Conservation (phyloP, 1,284 basidiomycete species). For the Trametes pubescens region DNA sequence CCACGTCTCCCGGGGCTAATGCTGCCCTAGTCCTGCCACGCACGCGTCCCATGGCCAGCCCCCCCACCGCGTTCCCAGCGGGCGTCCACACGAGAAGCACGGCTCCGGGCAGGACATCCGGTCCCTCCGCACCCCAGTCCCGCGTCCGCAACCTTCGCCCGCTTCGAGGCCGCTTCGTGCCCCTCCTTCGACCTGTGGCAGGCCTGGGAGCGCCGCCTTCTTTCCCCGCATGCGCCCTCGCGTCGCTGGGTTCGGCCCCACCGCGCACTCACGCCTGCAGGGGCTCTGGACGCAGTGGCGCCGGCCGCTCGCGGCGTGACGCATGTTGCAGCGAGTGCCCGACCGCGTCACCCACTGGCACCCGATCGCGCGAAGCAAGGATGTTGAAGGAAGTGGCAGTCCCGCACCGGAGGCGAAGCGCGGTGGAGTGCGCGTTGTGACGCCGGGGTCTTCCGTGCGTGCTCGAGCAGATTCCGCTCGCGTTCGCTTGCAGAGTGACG, state of each 20-base stretch:
- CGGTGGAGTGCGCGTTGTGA: no score
- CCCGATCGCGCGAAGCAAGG: no score
- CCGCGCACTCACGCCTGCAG: neutral
- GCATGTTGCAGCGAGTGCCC: no score
- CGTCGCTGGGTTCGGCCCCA: neutral
- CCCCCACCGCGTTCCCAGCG: neutral
- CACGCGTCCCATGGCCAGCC: neutral
- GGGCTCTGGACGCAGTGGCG: neutral
- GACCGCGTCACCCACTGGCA: no score
- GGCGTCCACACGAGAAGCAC: constrained; percentile 6
- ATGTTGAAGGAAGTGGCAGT: no score
- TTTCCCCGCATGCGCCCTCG: constrained; percentile 11
- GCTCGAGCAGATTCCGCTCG: neutral
- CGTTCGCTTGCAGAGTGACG: no score
- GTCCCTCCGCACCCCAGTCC: constrained; percentile 13
- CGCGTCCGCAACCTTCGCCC: neutral
- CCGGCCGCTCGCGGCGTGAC: neutral
- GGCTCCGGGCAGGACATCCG: constrained; percentile 20
- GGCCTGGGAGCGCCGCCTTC: neutral
- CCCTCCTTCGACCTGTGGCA: no score
- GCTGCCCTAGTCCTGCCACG: neutral
- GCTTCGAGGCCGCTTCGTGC: neutral
- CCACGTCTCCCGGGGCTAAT: constrained; percentile 5
- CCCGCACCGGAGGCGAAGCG: neutral
- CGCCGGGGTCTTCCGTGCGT: no score